Percentiles rank a stretch among this genome's conserved stretches.
phyloP scores from a whole-genome alignment of 2,329 filamentous ascomycete species.

The Blumeriella jaapii region DNA sequence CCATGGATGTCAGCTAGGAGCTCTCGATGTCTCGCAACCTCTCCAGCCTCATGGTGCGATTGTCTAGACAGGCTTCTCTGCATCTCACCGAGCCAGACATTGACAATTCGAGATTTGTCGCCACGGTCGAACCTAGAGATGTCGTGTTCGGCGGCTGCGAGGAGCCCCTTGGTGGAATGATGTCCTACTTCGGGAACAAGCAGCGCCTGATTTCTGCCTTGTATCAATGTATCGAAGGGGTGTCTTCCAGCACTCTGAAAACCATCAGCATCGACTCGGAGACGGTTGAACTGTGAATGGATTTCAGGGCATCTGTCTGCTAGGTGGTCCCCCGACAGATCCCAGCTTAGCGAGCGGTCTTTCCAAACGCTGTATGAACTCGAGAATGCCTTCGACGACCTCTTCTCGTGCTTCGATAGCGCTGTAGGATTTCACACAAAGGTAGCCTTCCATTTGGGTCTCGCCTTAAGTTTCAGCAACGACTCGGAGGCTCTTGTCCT shows the following conservation, averaged over 20 bases:
- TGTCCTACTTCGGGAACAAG: not conserved
- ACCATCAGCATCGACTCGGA: constrained; percentile 13
- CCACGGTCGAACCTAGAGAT: not conserved
- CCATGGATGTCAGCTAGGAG: constrained; percentile 7
- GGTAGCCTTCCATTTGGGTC: constrained; percentile 12
- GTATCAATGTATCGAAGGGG: constrained; percentile 15
- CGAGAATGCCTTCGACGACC: constrained; percentile 5
- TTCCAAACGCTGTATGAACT: constrained; percentile 2
- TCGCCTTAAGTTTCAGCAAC: constrained; percentile 10
- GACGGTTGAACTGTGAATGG: constrained; percentile 12
- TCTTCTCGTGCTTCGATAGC: constrained; percentile 7
- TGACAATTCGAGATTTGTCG: constrained; percentile 9
- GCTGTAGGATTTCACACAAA: constrained; percentile 7
- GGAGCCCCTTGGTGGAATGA: not conserved
- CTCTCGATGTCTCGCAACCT: not conserved
- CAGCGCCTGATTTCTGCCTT: not conserved
- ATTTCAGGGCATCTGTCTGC: constrained; percentile 9
- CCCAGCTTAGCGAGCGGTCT: not conserved
- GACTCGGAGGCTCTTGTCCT: constrained; percentile 18
- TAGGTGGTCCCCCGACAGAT: constrained; percentile 1
- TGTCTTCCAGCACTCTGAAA: constrained; percentile 10
- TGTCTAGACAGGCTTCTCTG: constrained; percentile 5
- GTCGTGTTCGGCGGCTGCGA: not conserved
- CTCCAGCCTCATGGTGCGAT: constrained; percentile 8
- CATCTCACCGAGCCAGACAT: constrained; percentile 10